Conservation (phyloP, 2,329 filamentous ascomycete genomes). For the Stenocarpella maydis region DNA sequence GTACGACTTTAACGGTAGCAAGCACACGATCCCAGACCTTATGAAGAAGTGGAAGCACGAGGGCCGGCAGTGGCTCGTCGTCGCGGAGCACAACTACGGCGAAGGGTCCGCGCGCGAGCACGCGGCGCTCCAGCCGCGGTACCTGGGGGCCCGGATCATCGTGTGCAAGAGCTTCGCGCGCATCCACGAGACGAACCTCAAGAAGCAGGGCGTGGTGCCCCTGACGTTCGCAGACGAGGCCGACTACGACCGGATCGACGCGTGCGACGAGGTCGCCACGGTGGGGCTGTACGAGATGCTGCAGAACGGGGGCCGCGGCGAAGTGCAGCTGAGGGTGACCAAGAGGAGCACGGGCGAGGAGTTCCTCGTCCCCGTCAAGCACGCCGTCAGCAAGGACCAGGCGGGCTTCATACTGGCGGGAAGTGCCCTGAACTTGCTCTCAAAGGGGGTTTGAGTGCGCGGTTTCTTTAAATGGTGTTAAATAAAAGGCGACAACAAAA, state of each 20-base stretch:
- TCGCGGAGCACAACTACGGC: constrained; percentile 97
- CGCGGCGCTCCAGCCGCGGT: constrained; percentile 84
- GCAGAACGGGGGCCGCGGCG: constrained; percentile 77
- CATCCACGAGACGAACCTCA: constrained; percentile 93
- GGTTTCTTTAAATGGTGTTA: background rate
- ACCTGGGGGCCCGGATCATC: constrained; percentile 83
- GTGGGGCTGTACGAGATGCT: constrained; percentile 86
- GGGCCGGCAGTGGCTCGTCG: constrained; percentile 85
- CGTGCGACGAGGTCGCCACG: constrained; percentile 84
- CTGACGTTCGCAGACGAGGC: constrained; percentile 88
- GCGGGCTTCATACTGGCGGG: constrained; percentile 91
- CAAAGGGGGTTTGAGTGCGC: constrained; percentile 57
- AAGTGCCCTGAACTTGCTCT: constrained; percentile 89
- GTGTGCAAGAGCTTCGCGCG: constrained; percentile 84
- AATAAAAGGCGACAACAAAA: background rate
- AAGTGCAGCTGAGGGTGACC: constrained; percentile 72
- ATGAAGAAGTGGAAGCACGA: constrained; percentile 82
- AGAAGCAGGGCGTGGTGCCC: constrained; percentile 97
- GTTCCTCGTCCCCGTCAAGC: constrained; percentile 78
- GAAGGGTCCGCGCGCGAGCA: constrained; percentile 89
- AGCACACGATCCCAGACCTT: constrained; percentile 84
- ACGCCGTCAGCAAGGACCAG: constrained; percentile 90
- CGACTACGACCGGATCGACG: constrained; percentile 85
- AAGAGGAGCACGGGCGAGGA: constrained; percentile 70
- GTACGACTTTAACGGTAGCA: constrained; percentile 82